Base-by-base conservation (phyloP, 805 yeast species). In the Metschnikowia gruessii region DNA sequence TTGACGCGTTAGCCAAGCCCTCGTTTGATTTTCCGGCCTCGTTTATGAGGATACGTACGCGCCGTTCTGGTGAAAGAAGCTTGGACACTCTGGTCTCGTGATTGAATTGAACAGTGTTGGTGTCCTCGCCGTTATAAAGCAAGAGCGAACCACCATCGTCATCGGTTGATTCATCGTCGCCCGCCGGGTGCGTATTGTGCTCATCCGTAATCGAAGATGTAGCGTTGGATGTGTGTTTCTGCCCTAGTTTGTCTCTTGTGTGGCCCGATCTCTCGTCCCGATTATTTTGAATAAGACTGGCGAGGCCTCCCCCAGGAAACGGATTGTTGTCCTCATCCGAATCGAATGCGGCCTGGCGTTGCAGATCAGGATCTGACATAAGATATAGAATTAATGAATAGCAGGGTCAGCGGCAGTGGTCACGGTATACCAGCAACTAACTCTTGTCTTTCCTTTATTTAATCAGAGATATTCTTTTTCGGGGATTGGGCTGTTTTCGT, bases 21-120 rank as follows among this genome's bases (percentile, higher is more conserved):
- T 92, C 97, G 49, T 79, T 83, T 43, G 87, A 85, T 61, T 87
- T 90, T 4, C 89, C 88, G 0, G 97, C 97, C 54, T 88, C 96
- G 0, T 76, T 68, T 31, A 92, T 89, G 42, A 72, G 68, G 17
- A 70, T 54, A 29, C 53, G 60, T 32, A 66, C 62, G 13, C 60
- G 56, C 13, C 58, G 51, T 11, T 54, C 56, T 0, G 72, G 66
- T 33, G 56, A 56, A 39, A 72, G 58, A n/a, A 72, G 54, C 49
- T 62, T 61, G 30, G 68, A 58, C 8, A 70, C 70, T 40, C 76
- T 54, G 38, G 66, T 68, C 45, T 69, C 72, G 41, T 62, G 61
- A 50, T 62, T 64, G 42, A 63, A 62, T 26, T 62, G 64, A 13
- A 67, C 61, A 3, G 69, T 56, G 40, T 63, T 62, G 3, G 33